Percentiles rank a stretch among this genome's conserved stretches.
Conservation (phyloP, 1,284 basidiomycete genomes). For the Pascua guehoae region DNA sequence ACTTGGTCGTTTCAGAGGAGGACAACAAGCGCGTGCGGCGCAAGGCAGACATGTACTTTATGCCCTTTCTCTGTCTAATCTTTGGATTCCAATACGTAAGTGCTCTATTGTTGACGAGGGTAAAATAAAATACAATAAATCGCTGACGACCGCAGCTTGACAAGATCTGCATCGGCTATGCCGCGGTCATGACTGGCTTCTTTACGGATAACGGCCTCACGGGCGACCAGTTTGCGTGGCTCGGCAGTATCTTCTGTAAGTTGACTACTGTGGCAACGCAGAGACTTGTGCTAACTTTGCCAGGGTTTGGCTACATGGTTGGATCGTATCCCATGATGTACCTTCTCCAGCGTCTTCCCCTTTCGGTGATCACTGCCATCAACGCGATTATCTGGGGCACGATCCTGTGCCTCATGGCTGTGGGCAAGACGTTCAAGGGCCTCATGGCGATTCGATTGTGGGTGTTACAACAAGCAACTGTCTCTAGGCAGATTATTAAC, state of each 20-base stretch:
- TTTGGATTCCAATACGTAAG: conserved; percentile 3
- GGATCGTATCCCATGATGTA: conserved; percentile 21
- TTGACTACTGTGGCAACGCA: neutral
- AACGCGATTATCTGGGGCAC: conserved; percentile 16
- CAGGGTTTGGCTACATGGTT: conserved; percentile 19
- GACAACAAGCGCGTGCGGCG: conserved; percentile 4
- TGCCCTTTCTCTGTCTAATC: conserved; percentile 1
- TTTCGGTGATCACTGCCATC: conserved; percentile 9
- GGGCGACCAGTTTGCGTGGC: conserved; percentile 16
- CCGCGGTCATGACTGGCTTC: conserved; percentile 10
- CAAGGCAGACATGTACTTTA: conserved; percentile 5
- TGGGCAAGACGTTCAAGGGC: neutral
- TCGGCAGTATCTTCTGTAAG: conserved; percentile 24
- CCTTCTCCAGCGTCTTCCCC: conserved; percentile 18
- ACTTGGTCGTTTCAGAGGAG: neutral
- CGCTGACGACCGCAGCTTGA: conserved; percentile 11
- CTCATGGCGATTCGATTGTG: conserved; percentile 7
- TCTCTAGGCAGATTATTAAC: neutral
- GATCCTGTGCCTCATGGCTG: neutral
- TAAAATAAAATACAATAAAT: neutral
- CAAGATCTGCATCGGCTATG: conserved; percentile 14
- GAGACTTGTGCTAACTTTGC: conserved; percentile 17
- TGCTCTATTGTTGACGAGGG: neutral
- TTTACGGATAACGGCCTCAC: conserved; percentile 5
- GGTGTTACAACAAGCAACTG: neutral